Conservation (phyloP, 306 rosid species). For the Cyamopsis tetragonoloba region DNA sequence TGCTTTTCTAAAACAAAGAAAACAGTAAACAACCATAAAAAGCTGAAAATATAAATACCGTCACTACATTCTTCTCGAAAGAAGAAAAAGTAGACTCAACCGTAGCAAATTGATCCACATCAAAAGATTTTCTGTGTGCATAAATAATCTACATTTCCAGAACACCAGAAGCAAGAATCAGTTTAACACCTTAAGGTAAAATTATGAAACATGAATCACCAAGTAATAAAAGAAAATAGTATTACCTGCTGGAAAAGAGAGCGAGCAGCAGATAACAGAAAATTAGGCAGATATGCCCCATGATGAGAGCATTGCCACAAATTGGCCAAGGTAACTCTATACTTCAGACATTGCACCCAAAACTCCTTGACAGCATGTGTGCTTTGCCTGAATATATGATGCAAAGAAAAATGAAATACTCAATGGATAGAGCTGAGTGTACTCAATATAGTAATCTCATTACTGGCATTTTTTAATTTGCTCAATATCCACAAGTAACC, state of each 20-base stretch:
- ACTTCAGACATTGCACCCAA: slow-evolving; percentile 50
- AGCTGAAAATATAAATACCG: slow-evolving; percentile 33
- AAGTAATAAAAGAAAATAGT: background rate
- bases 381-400: slow-evolving; percentile 45
- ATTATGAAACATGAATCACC: background rate
- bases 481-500: background rate
- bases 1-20: background rate
- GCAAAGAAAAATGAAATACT: slow-evolving; percentile 1
- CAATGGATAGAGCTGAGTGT: background rate
- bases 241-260: slow-evolving; percentile 79
- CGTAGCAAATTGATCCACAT: slow-evolving; percentile 39
- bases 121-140: slow-evolving; percentile 74
- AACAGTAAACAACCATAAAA: background rate
- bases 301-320: slow-evolving; percentile 57
- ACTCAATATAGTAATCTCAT: background rate
- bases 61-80: slow-evolving; percentile 21
- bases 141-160: slow-evolving; percentile 54
- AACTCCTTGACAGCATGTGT: slow-evolving; percentile 48
- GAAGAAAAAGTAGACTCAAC: slow-evolving; percentile 46
- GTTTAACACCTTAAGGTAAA: background rate
- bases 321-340: slow-evolving; percentile 55
- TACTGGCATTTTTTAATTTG: background rate
- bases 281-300: slow-evolving; percentile 43
- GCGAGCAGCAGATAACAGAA: slow-evolving; percentile 61
- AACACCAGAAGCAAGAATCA: slow-evolving; percentile 10